These are phyloP conservation scores for Acarospora socialis DNA, from an alignment of 2,329 filamentous ascomycete species.

Conservation along the genomic window DNA sequence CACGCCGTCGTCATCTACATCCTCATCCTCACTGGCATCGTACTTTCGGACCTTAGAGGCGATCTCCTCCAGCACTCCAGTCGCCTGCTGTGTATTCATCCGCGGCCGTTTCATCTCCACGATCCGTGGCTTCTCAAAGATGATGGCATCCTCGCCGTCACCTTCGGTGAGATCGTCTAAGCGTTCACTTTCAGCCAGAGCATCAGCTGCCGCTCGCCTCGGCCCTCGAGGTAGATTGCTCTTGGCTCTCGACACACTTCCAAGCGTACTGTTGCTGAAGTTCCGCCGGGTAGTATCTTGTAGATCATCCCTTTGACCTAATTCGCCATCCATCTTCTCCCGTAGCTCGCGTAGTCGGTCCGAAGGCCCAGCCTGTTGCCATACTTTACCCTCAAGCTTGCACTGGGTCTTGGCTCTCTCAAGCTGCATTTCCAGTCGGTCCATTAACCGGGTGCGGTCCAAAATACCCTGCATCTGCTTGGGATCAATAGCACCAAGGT, in stretches of 20 bases:
- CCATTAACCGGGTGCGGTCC: slow-evolving; percentile 84
- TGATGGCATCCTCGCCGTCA: slow-evolving; percentile 44
- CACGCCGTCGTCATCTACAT: slow-evolving; percentile 44
- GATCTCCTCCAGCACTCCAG: slow-evolving; percentile 57
- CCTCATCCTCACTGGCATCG: slow-evolving; percentile 60
- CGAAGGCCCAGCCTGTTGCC: slow-evolving; percentile 76
- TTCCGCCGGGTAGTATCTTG: slow-evolving; percentile 43
- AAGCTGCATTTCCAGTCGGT: slow-evolving; percentile 83
- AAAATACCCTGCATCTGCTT: slow-evolving; percentile 80
- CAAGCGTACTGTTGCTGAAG: slow-evolving; percentile 59
- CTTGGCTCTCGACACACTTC: slow-evolving; percentile 55
- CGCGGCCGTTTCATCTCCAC: slow-evolving; percentile 65
- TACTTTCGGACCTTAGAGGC: slow-evolving; percentile 58
- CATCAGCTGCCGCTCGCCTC: slow-evolving; percentile 24
- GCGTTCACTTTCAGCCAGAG: slow-evolving; percentile 23
- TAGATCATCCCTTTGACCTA: slow-evolving; percentile 34
- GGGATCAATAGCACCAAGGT: slow-evolving; percentile 49
- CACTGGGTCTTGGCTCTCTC: slow-evolving; percentile 96
- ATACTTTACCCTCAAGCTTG: slow-evolving; percentile 86
- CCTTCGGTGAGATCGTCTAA: slow-evolving; percentile 40
- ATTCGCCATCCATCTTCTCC: slow-evolving; percentile 76
- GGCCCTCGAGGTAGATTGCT: slow-evolving; percentile 31
- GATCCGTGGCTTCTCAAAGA: slow-evolving; percentile 67
- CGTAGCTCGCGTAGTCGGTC: slow-evolving; percentile 83
- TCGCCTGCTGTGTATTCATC: slow-evolving; percentile 46